Conservation (phyloP, 768 basidiomycete genomes). For the Kwoniella dejecticola region DNA sequence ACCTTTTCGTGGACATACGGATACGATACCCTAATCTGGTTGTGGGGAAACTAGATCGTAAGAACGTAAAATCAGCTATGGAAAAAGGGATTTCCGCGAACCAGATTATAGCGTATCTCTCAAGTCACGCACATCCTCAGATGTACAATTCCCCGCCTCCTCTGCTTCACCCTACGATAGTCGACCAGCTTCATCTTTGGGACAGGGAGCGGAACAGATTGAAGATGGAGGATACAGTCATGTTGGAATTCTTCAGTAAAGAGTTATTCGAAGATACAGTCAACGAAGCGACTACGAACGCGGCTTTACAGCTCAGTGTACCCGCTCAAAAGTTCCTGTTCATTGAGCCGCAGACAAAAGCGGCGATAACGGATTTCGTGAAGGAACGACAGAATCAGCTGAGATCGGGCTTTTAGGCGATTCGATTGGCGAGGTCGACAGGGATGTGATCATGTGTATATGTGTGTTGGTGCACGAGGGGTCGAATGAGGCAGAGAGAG, state of each 20-base stretch:
- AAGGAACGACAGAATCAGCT: slow-evolving; percentile 34
- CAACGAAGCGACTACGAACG: slow-evolving; percentile 37
- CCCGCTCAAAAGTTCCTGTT: slow-evolving; percentile 40
- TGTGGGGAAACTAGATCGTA: slow-evolving; percentile 91
- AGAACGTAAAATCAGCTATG: slow-evolving; percentile 91
- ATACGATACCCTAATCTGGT: slow-evolving; percentile 95
- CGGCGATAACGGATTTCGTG: slow-evolving; percentile 43
- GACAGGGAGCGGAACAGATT: slow-evolving; percentile 92
- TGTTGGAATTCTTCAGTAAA: slow-evolving; percentile 52
- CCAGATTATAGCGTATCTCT: slow-evolving; percentile 96
- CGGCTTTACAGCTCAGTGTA: slow-evolving; percentile 34
- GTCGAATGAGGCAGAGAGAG: background rate
- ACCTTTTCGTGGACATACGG: slow-evolving; percentile 87
- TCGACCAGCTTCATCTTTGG: slow-evolving; percentile 97
- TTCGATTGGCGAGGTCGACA: background rate
- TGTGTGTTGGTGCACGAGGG: background rate
- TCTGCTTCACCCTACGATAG: slow-evolving; percentile 91
- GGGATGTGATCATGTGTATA: background rate
- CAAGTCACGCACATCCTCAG: slow-evolving; percentile 93
- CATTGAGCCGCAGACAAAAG: slow-evolving; percentile 42
- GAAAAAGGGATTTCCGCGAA: slow-evolving; percentile 93
- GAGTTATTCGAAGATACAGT: slow-evolving; percentile 52
- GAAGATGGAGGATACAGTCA: slow-evolving; percentile 71
- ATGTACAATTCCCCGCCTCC: slow-evolving; percentile 84
- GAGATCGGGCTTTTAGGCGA: slow-evolving; percentile 14